A percentile compares a stretch with the other conserved stretches of the same genome.
Evolutionary conservation across 768 basidiomycete species (phyloP).

Genomic region (Termitomyces sp.): DNA sequence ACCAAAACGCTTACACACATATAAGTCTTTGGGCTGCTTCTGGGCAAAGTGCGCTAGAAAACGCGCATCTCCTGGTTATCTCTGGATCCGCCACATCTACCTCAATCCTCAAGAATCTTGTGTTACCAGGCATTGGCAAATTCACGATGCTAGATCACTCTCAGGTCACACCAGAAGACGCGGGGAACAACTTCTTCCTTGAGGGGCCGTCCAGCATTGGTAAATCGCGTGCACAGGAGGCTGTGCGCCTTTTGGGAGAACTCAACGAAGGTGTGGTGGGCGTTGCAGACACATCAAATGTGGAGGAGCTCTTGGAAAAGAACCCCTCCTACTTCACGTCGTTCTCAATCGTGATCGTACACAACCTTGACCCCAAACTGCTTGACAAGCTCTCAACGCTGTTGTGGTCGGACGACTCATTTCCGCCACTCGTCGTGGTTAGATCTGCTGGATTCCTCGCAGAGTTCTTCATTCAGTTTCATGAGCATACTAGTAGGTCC

Average conservation of each 20-base stretch:
- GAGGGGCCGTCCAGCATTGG: slow-evolving; percentile 72
- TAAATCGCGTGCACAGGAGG: slow-evolving; percentile 72
- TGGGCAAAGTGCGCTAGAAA: slow-evolving; percentile 86
- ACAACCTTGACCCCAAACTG: slow-evolving; percentile 60
- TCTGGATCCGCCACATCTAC: slow-evolving; percentile 81
- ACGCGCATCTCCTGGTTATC: slow-evolving; percentile 75
- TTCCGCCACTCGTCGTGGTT: slow-evolving; percentile 70
- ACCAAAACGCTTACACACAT: background rate
- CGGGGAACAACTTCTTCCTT: slow-evolving; percentile 97
- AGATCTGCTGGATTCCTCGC: slow-evolving; percentile 88
- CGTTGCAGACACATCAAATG: slow-evolving; percentile 46
- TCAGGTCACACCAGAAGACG: slow-evolving; percentile 62
- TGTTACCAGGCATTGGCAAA: slow-evolving; percentile 92
- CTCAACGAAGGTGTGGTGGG: slow-evolving; percentile 87
- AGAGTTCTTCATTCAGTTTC: slow-evolving; percentile 83
- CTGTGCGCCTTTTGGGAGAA: slow-evolving; percentile 70
- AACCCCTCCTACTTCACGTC: slow-evolving; percentile 49
- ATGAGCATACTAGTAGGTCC: slow-evolving; percentile 75
- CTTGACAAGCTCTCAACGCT: slow-evolving; percentile 56
- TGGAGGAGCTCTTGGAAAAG: slow-evolving; percentile 52
- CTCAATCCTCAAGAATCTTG: slow-evolving; percentile 91
- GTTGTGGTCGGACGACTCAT: slow-evolving; percentile 59
- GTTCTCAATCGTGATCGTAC: slow-evolving; percentile 79
- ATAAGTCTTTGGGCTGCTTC: slow-evolving; percentile 86
- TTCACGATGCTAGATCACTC: slow-evolving; percentile 84